Evolutionary conservation across 2,329 filamentous ascomycete genomes (phyloP).

Genomic region (Calonectria pseudoturangicola): DNA sequence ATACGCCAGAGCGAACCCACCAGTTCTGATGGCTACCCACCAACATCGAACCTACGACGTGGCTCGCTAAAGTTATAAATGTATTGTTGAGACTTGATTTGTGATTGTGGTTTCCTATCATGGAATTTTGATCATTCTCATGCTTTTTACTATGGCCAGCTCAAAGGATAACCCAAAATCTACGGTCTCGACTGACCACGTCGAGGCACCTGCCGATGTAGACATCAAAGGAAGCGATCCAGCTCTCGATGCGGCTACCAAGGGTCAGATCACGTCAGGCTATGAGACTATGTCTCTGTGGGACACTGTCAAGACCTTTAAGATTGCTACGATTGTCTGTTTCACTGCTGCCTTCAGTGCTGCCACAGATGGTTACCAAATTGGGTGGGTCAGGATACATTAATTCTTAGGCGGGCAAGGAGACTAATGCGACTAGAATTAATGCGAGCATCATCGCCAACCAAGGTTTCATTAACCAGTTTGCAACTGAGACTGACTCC

Average conservation of each 20-base stretch:
- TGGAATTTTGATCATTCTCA: no score
- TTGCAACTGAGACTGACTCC: constrained; percentile 40
- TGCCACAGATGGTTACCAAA: constrained; percentile 55
- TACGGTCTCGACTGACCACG: background rate
- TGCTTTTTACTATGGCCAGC: background rate
- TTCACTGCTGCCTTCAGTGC: constrained; percentile 54
- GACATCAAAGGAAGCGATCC: constrained; percentile 33
- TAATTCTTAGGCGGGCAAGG: background rate
- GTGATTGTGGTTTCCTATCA: background rate
- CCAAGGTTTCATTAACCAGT: constrained; percentile 40
- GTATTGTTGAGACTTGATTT: background rate
- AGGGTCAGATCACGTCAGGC: constrained; percentile 53
- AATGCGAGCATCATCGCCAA: constrained; percentile 46
- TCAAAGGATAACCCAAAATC: background rate
- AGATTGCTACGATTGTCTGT: constrained; percentile 50
- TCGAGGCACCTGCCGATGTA: background rate
- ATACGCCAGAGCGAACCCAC: background rate
- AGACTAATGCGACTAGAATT: constrained; percentile 25
- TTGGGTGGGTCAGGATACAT: constrained; percentile 45
- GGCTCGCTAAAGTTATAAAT: background rate
- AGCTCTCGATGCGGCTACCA: constrained; percentile 48
- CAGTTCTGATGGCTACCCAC: background rate
- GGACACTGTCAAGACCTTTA: constrained; percentile 55
- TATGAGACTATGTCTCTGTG: constrained; percentile 55
- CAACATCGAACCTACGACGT: background rate